Base-by-base conservation (phyloP, 2,329 filamentous ascomycete species). In the Penicillium sp. region DNA sequence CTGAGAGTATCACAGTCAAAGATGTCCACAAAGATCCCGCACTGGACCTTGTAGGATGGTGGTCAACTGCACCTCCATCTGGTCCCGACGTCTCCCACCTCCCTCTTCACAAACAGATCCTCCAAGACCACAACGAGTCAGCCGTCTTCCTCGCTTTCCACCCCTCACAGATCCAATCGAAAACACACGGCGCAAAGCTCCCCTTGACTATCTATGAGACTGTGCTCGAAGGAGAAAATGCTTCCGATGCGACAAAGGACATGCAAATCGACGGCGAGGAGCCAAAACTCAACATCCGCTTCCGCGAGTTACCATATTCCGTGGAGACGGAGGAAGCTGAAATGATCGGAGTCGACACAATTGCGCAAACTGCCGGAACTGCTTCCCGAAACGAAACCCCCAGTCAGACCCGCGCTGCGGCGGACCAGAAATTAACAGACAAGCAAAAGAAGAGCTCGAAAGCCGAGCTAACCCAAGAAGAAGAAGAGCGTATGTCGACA, bases 321-420 rank as follows among this genome's bases (percentile, higher is more conserved):
- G 88, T 98, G 1, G 95, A 98, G 78, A 96, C 93, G 0, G 92
- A 91, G 10, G 93, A 98, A 75, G 93, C 93, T 1, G 95, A 99
- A 76, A 97, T 97, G 92, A 98, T 99, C 66, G 90, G 91, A 67
- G 91, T 99, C 70, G 92, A 97, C 76, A 96, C 93, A 66, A 90
- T 99, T 20, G 93, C 94, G 0, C 88, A 89, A 54, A 91, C 90
- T 41, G 90, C 90, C 49, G 91, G 90, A 50, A 94, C 91, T 70
- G 93, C 92, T 25, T 88, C 90, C 11, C 86, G 86, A 35, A 79
- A 86, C 25, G 74, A 77, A 17, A 59, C 69, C 1, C 61, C 68
- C 37, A 55, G 63, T 7, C 42, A 67, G 48, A 12, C 56, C 64
- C 52, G 60, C 48, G 61, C 65, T 41, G 47, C 35, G 3, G 28